phyloP scores from a whole-genome alignment of 805 yeast genomes.

The Pichia nanzhaoensis region DNA sequence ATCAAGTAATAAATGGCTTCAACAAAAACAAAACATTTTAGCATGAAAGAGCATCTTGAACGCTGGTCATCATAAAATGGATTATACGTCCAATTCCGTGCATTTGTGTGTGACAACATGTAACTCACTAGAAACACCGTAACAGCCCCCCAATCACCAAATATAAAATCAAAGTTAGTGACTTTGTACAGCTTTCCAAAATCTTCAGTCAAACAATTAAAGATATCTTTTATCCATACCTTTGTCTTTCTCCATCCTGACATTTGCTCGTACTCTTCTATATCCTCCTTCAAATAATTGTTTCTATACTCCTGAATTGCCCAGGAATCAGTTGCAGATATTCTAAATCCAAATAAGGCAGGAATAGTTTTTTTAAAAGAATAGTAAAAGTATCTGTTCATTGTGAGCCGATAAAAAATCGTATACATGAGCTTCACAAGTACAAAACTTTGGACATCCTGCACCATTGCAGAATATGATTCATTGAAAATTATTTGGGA shows the following conservation, averaged over 20 bases:
- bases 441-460: neutral
- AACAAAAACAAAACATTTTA: neutral
- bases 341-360: slow-evolving; percentile 2
- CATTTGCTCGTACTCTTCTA: neutral
- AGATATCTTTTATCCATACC: neutral
- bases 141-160: neutral
- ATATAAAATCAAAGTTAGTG: neutral
- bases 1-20: neutral
- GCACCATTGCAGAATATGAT: neutral
- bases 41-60: too few species aligned
- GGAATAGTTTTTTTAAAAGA: slow-evolving; percentile 6
- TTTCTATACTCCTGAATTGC: slow-evolving; percentile 5
- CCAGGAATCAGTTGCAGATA: slow-evolving; percentile 3
- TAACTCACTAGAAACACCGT: neutral
- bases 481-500: neutral
- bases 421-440: neutral
- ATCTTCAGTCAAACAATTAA: neutral
- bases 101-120: too few species aligned
- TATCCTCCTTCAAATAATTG: neutral
- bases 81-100: neutral
- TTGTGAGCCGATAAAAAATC: neutral
- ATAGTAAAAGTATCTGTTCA: slow-evolving; percentile 3
- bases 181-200: neutral
- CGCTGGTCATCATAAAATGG: too few species aligned
- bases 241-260: neutral